These are phyloP conservation scores for Candida boleticola DNA, from an alignment of 805 yeast species.

Conservation along the genomic window DNA sequence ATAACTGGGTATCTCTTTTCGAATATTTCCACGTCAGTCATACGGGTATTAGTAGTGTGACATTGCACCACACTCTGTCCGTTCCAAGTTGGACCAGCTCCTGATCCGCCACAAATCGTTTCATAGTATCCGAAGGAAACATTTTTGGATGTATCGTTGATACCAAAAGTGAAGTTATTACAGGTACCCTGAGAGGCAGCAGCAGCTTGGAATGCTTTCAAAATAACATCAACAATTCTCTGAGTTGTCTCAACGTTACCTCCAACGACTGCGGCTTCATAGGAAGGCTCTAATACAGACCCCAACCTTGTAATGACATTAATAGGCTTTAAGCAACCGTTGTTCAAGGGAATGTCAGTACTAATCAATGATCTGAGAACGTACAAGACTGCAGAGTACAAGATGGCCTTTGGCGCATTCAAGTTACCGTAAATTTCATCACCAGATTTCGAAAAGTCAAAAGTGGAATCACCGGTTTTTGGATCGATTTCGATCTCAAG, in stretches of 20 bases:
- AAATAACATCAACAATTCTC: slow-evolving; percentile 83
- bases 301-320: slow-evolving; percentile 46
- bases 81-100: slow-evolving; percentile 84
- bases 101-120: slow-evolving; percentile 94
- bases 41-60: slow-evolving; percentile 90
- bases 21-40: slow-evolving; percentile 87
- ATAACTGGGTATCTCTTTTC: slow-evolving; percentile 87
- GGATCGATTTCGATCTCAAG: slow-evolving; percentile 49
- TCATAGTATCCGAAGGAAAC: slow-evolving; percentile 88
- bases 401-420: slow-evolving; percentile 90
- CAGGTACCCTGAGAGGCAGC: slow-evolving; percentile 97
- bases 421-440: slow-evolving; percentile 86
- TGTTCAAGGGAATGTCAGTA: slow-evolving; percentile 87
- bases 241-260: slow-evolving; percentile 96
- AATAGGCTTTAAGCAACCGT: slow-evolving; percentile 86
- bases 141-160: slow-evolving; percentile 52
- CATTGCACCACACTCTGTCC: slow-evolving; percentile 91
- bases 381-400: slow-evolving; percentile 84
- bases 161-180: slow-evolving; percentile 91
- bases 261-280: slow-evolving; percentile 85
- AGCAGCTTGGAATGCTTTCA: slow-evolving; percentile 82
- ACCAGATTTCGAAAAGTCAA: slow-evolving; percentile 86
- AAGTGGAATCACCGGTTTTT: slow-evolving; percentile 58
- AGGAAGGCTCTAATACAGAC: slow-evolving; percentile 62
- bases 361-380: slow-evolving; percentile 82